Base-by-base conservation (phyloP, 495 filamentous ascomycete species). In the Saxispiralis lemnorum region DNA sequence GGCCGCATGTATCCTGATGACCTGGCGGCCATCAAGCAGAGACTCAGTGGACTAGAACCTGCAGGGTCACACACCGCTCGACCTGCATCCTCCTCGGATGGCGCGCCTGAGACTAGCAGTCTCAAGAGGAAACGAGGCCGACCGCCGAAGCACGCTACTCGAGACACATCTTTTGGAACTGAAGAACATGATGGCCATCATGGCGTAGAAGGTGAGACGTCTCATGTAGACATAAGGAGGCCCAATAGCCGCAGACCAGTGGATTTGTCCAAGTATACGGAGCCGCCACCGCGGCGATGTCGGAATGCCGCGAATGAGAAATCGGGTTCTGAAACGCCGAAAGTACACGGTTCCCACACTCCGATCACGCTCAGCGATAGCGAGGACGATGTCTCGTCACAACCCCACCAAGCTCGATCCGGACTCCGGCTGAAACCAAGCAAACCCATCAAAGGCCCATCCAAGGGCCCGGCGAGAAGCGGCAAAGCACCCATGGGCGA, bases 1-100 rank as follows among this genome's bases (percentile, higher is more conserved):
- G 63, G 57, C 37, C 55, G 64, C 39, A 65, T 67, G 43, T 75
- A 70, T 51, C 59, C 66, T 28, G 70, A 47, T 18, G 41, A 47
- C 5, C 30, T 38, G 18, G 42, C 17, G 12, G 16, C 31, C 13
- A 39, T 46, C 5, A 18, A 10, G 38, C 2, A 38, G 9, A 33
- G 46, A 28, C n/a, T 44, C 15, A n/a, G 11, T 21, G 45, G 41
- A 6, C 33, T 41, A 15, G 38, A 7, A 7, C 32, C 7, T 24
- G 3, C 3, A 24, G 12, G 35, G 37, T 7, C 9, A 14, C 18
- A 24, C 28, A 11, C 16, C 35, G 19, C 4, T 19, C 35, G 35
- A 37, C 14, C 35, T 37, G 5, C 4, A 7, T 46, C 37, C 24
- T 28, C 24, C 24, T 28, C 24, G 24, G 24, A 28, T 9, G 24